Evolutionary conservation across 139 green algal species (phyloP).

Genomic region (Chlorella sp.): DNA sequence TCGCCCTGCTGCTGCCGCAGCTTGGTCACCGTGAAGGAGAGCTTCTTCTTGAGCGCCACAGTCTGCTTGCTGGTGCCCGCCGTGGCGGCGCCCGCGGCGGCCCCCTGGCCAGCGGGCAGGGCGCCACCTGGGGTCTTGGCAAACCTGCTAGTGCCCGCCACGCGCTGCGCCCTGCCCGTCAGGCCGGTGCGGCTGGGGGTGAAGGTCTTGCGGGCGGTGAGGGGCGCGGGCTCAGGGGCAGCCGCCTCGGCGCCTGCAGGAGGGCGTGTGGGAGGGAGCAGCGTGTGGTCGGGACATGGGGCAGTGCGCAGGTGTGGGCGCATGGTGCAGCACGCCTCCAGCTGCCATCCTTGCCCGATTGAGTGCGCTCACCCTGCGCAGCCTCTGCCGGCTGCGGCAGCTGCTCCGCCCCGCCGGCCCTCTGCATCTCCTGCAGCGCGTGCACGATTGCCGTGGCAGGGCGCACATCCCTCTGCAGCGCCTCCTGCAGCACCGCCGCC

Average conservation of each 20-base stretch:
- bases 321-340: too few relatives aligned
- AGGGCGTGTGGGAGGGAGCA: too few relatives aligned
- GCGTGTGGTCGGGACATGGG: too few relatives aligned
- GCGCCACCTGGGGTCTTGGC: constrained; percentile 15
- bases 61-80: not conserved
- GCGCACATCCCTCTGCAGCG: constrained; percentile 27
- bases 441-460: constrained; percentile 16
- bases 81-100: not conserved
- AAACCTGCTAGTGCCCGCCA: constrained; percentile 21
- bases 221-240: not conserved
- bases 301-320: too few relatives aligned
- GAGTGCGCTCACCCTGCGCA: too few relatives aligned
- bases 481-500: constrained; percentile 15
- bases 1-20: too few relatives aligned
- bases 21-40: too few relatives aligned
- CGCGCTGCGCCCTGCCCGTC: constrained; percentile 7
- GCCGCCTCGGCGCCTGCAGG: not conserved
- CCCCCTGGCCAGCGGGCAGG: not conserved
- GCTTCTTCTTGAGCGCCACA: too few relatives aligned
- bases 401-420: too few relatives aligned
- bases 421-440: constrained; percentile 13
- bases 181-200: constrained; percentile 31
- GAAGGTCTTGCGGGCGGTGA: constrained; percentile 7
- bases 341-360: too few relatives aligned
- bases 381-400: too few relatives aligned